These are phyloP conservation scores for Blastocystis sp. DNA, from an alignment of 352 stramenopile genomes.

Conservation along the genomic window DNA sequence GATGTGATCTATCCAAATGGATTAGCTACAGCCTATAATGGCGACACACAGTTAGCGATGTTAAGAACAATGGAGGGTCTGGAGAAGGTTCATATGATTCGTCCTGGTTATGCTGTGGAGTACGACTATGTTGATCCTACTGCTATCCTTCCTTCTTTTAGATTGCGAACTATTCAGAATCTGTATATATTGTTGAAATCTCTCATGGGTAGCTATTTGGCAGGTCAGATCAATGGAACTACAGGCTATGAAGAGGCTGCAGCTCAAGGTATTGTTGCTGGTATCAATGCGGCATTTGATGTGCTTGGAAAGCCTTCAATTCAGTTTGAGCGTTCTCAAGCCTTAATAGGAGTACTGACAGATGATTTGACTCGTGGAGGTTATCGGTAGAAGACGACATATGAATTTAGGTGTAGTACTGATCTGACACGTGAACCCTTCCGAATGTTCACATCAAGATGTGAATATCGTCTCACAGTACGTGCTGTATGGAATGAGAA, in stretches of 20 bases:
- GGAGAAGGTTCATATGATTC: slow-evolving; percentile 85
- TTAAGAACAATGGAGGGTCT: slow-evolving; percentile 86
- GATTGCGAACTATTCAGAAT: background rate
- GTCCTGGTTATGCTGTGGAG: slow-evolving; percentile 95
- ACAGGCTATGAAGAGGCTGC: slow-evolving; percentile 97
- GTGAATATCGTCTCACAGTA: slow-evolving; percentile 78
- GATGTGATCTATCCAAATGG: slow-evolving; percentile 94
- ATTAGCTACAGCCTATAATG: slow-evolving; percentile 79
- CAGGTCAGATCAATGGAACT: slow-evolving; percentile 96
- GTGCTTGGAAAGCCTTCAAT: slow-evolving; percentile 73
- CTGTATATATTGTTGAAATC: background rate
- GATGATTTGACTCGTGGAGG: slow-evolving; percentile 84
- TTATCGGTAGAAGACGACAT: background rate
- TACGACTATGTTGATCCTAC: slow-evolving; percentile 90
- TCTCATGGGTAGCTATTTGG: slow-evolving; percentile 74
- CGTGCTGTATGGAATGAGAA: slow-evolving; percentile 63
- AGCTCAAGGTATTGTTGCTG: slow-evolving; percentile 90
- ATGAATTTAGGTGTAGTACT: background rate
- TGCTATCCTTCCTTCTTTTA: slow-evolving; percentile 1
- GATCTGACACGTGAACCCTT: slow-evolving; percentile 81
- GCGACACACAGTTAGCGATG: slow-evolving; percentile 86
- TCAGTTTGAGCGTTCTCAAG: slow-evolving; percentile 82
- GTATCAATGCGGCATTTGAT: slow-evolving; percentile 83
- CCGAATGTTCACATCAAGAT: slow-evolving; percentile 95
- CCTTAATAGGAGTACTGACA: slow-evolving; percentile 94